These are phyloP conservation scores for Penicillium glabrum DNA, from an alignment of 2,329 filamentous ascomycete species.

Conservation along the genomic window DNA sequence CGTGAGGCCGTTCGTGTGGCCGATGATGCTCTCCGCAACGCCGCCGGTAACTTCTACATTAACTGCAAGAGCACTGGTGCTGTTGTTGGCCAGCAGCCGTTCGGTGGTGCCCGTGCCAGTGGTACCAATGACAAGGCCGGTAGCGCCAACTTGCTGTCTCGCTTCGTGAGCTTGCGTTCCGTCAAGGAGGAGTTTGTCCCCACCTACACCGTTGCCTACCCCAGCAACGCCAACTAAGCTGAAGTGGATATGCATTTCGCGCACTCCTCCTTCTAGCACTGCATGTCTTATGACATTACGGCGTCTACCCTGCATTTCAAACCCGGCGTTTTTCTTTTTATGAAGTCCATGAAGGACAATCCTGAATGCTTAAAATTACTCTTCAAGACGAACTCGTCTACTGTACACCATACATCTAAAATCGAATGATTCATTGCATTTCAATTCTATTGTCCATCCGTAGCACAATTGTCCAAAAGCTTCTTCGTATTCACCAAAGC, in stretches of 20 bases:
- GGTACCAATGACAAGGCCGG: slow-evolving; percentile 74
- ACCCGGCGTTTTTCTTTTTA: slow-evolving; percentile 18
- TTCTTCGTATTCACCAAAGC: slow-evolving; percentile 52
- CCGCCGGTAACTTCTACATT: slow-evolving; percentile 46
- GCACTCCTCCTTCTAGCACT: slow-evolving; percentile 2
- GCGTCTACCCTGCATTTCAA: slow-evolving; percentile 22
- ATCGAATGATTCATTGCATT: neutral
- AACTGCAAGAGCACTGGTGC: slow-evolving; percentile 62
- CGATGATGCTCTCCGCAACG: slow-evolving; percentile 36
- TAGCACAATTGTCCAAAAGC: slow-evolving; percentile 43
- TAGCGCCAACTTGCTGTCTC: slow-evolving; percentile 58
- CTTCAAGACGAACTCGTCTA: neutral
- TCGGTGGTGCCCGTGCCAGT: slow-evolving; percentile 67
- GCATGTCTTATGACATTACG: slow-evolving; percentile 20
- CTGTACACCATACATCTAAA: neutral
- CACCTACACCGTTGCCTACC: slow-evolving; percentile 5
- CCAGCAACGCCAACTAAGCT: slow-evolving; percentile 58
- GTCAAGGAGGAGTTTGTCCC: slow-evolving; percentile 70
- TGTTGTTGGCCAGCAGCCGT: slow-evolving; percentile 70
- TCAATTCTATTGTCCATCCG: neutral
- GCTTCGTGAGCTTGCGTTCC: slow-evolving; percentile 64
- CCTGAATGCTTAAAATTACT: neutral
- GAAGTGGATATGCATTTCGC: neutral
- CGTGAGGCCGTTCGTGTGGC: slow-evolving; percentile 36
- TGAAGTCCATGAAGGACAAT: neutral